Evolutionary conservation across 1,284 basidiomycete species (phyloP), one percentile per base, ranked within the genome.

Genomic region (Hymenochaete sp.): DNA sequence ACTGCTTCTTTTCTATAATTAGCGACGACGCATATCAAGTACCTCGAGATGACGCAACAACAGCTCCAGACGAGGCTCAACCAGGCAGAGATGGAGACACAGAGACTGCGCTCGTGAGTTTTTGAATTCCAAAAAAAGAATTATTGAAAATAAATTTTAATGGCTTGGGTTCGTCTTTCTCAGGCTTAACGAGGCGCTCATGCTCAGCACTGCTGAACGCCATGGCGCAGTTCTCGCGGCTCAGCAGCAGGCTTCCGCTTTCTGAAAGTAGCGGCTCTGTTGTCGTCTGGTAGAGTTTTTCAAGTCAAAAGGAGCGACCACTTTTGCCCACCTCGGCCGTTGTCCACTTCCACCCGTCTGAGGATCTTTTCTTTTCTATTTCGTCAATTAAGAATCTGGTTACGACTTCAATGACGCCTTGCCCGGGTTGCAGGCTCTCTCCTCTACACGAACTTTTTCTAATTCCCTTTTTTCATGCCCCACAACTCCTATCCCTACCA

Each of bases 131-230:
- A n/a, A n/a, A n/a, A n/a, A n/a, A n/a, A n/a, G n/a, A n/a, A n/a
- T n/a, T n/a, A n/a, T n/a, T n/a, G n/a, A n/a, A n/a, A n/a, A n/a
- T n/a, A n/a, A n/a, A n/a, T n/a, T n/a, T n/a, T n/a, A n/a, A n/a
- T n/a, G n/a, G n/a, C n/a, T n/a, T n/a, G n/a, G n/a, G 14, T 16
- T 3, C 21, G 10, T 7, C 11, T 43, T 24, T 33, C 35, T 31
- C 33, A 80, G 75, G 57, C 78, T 89, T 56, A 88, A 88, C 63
- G 84, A 89, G 73, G 80, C 81, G 32, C 71, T 89, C 59, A 87
- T 88, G 82, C 77, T 87, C 61, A 77, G 78, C 62, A 82, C 80
- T 49, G 79, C 82, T 38, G 79, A 79, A 63, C 79, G 79, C 55
- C 74, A 75, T 51, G 71, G 74, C 44, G 73, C 74, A 44, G 67